Percentiles rank a stretch among this genome's conserved stretches.
These are phyloP conservation scores for Yamadazyma spencermartinsiae DNA, from an alignment of 1,139 yeast genomes.

Conservation along the genomic window DNA sequence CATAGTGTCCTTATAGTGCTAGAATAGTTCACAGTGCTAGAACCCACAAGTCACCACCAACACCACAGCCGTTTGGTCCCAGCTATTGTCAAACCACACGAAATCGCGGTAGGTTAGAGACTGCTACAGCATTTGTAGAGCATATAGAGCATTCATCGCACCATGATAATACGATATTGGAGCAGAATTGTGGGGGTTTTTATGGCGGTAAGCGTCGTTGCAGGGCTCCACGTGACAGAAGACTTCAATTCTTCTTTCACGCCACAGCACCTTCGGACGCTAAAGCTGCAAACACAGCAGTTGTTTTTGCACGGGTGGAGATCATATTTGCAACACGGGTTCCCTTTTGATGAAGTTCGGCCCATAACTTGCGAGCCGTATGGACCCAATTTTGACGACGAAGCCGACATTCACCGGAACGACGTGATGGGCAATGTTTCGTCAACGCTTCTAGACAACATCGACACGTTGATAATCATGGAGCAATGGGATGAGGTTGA, in stretches of 20 bases:
- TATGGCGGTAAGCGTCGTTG: slow-evolving; percentile 1
- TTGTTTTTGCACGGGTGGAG: slow-evolving; percentile 78
- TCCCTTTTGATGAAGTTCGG: slow-evolving; percentile 79
- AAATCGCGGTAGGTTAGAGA: too few relatives aligned
- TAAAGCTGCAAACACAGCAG: slow-evolving; percentile 51
- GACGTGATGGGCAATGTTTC: slow-evolving; percentile 87
- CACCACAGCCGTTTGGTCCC: too few relatives aligned
- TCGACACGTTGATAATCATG: slow-evolving; percentile 77
- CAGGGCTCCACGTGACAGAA: not conserved
- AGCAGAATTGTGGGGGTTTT: not conserved
- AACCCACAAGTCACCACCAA: too few relatives aligned
- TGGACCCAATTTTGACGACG: slow-evolving; percentile 59
- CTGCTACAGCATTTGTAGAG: too few relatives aligned
- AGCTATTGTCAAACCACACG: too few relatives aligned
- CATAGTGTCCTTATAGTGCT: too few relatives aligned
- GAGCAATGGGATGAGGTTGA: slow-evolving; percentile 61
- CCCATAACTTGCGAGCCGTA: slow-evolving; percentile 74
- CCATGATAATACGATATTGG: too few relatives aligned
- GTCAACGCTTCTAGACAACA: slow-evolving; percentile 71
- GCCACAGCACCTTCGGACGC: slow-evolving; percentile 44
- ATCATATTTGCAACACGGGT: slow-evolving; percentile 69
- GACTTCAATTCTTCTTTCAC: slow-evolving; percentile 44
- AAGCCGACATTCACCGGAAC: slow-evolving; percentile 60
- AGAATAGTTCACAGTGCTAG: too few relatives aligned
- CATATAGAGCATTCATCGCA: too few relatives aligned